phyloP scores from a whole-genome alignment of 176 grass and related monocot genomes.

The Oryza nivara region DNA sequence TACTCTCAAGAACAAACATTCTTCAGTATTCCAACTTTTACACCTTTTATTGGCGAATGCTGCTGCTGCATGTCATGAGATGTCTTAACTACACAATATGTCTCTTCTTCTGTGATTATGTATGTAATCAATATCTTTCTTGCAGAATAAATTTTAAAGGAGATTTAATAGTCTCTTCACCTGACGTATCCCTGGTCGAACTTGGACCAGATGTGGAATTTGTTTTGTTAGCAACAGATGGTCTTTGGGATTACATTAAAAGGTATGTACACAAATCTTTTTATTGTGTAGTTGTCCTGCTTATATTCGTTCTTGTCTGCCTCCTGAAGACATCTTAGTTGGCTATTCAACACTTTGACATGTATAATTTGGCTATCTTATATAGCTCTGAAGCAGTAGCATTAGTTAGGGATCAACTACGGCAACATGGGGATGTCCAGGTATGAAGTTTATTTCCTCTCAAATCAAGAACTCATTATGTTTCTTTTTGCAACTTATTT shows the following conservation, averaged over 20 bases:
- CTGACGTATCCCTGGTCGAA: constrained; percentile 75
- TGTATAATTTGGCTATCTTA: constrained; percentile 35
- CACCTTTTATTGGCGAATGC: not conserved
- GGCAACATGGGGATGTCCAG: constrained; percentile 91
- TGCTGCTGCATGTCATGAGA: not conserved
- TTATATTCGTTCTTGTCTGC: not conserved
- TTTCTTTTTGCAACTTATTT: not conserved
- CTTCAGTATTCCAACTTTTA: constrained; percentile 3
- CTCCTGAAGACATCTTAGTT: constrained; percentile 14
- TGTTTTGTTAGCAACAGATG: constrained; percentile 85
- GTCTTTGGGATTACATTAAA: constrained; percentile 99
- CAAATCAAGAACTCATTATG: constrained; percentile 6
- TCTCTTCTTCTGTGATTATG: not conserved
- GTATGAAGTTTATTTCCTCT: constrained; percentile 38
- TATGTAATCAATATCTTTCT: constrained; percentile 22
- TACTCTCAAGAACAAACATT: not conserved
- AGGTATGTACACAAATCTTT: constrained; percentile 40
- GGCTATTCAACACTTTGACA: constrained; percentile 31
- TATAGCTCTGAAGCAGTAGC: constrained; percentile 76
- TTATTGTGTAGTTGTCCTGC: not conserved
- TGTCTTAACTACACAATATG: not conserved
- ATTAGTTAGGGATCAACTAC: constrained; percentile 87
- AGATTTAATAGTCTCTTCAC: constrained; percentile 69
- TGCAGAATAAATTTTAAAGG: constrained; percentile 85
- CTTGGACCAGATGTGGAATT: constrained; percentile 88